Conservation (phyloP, 2,329 filamentous ascomycete species). For the Xylariaceae sp. region DNA sequence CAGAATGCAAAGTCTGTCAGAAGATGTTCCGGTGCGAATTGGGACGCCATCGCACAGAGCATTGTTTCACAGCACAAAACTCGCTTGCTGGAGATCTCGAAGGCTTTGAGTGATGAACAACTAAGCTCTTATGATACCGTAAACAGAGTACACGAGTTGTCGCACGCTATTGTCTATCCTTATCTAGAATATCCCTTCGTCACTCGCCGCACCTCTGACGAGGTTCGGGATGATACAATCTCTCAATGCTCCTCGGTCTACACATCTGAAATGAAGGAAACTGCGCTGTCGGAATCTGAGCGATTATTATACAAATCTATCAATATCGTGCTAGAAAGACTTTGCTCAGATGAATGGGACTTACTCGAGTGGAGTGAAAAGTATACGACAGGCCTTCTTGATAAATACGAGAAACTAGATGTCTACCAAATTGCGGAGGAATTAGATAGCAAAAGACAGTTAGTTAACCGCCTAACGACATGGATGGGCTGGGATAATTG, state of each 20-base stretch:
- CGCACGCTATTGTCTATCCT: constrained; percentile 2
- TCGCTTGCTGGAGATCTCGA: not conserved
- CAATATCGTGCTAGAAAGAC: not conserved
- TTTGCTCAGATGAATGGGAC: constrained; percentile 5
- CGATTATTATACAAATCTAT: constrained; percentile 3
- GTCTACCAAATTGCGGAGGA: not conserved
- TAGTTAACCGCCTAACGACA: not conserved
- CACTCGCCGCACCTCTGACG: not conserved
- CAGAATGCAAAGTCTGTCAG: not conserved
- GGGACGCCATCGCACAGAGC: not conserved
- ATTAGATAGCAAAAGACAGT: not conserved
- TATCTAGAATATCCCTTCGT: constrained; percentile 4
- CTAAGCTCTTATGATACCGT: not conserved
- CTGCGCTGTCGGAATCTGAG: not conserved
- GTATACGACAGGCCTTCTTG: not conserved
- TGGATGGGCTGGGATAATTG: constrained; percentile 5
- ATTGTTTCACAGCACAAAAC: constrained; percentile 5
- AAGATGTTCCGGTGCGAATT: constrained; percentile 2
- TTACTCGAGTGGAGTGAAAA: constrained; percentile 4
- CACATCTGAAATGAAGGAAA: not conserved
- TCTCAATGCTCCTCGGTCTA: constrained; percentile 3
- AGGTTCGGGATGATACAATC: constrained; percentile 1
- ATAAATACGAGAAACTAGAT: not conserved
- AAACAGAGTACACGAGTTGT: constrained; percentile 1
- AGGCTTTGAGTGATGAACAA: not conserved